Conservation (phyloP, 495 filamentous ascomycete species). For the Massariosphaeria phaeospora region DNA sequence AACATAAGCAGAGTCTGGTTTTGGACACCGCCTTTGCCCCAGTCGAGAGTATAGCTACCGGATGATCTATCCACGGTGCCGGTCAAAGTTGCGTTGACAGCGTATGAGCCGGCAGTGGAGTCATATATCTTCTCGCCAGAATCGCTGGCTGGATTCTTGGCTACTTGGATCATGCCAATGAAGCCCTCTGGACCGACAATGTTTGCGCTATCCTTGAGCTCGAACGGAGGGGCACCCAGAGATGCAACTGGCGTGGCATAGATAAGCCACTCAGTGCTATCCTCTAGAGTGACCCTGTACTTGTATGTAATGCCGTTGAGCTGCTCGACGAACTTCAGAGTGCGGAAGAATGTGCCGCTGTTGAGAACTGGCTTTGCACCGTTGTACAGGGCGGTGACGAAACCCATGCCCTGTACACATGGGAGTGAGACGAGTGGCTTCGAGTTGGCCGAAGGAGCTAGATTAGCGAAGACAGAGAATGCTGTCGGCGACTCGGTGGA, state of each 20-base stretch:
- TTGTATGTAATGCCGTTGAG: slow-evolving; percentile 66
- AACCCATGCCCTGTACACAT: slow-evolving; percentile 84
- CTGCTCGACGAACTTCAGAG: slow-evolving; percentile 55
- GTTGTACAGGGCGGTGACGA: slow-evolving; percentile 74
- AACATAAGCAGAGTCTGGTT: slow-evolving; percentile 69
- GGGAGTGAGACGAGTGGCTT: slow-evolving; percentile 65
- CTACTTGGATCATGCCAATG: slow-evolving; percentile 72
- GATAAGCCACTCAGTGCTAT: slow-evolving; percentile 71
- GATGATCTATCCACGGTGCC: slow-evolving; percentile 54
- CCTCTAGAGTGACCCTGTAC: slow-evolving; percentile 66
- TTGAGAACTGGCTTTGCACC: slow-evolving; percentile 65
- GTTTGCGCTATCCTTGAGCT: slow-evolving; percentile 45
- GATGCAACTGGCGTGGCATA: slow-evolving; percentile 61
- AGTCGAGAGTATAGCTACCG: slow-evolving; percentile 70
- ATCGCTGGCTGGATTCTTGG: slow-evolving; percentile 61
- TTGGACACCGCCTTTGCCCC: slow-evolving; percentile 59
- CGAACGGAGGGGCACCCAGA: slow-evolving; percentile 46
- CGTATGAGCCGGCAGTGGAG: slow-evolving; percentile 67
- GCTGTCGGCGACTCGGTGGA: slow-evolving; percentile 58
- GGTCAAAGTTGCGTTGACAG: slow-evolving; percentile 55
- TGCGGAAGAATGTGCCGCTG: slow-evolving; percentile 66
- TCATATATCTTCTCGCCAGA: slow-evolving; percentile 66
- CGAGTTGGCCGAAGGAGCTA: slow-evolving; percentile 52
- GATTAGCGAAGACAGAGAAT: slow-evolving; percentile 68
- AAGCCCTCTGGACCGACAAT: slow-evolving; percentile 52